Evolutionary conservation across 2,329 filamentous ascomycete species (phyloP).

Genomic region (Zymoseptoria tritici): DNA sequence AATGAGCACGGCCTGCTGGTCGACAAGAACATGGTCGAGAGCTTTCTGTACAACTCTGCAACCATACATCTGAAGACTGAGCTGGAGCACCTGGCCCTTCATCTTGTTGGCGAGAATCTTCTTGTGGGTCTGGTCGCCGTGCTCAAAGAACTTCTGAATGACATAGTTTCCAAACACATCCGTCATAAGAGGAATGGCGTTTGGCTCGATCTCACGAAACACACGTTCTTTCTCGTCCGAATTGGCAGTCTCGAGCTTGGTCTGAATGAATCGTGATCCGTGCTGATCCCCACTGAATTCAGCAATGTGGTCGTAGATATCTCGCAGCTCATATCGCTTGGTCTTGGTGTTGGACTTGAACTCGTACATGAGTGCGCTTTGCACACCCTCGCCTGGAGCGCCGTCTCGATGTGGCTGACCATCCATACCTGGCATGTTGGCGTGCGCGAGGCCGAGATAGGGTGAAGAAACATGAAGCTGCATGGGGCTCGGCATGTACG

Average conservation of each 20-base stretch:
- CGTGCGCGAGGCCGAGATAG: slow-evolving; percentile 29
- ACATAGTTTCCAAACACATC: slow-evolving; percentile 98
- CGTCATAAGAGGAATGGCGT: slow-evolving; percentile 82
- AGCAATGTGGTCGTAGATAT: slow-evolving; percentile 80
- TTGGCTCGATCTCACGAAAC: slow-evolving; percentile 77
- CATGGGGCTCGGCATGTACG: slow-evolving; percentile 30
- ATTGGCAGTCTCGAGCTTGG: slow-evolving; percentile 84
- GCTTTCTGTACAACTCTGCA: slow-evolving; percentile 97
- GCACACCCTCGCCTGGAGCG: slow-evolving; percentile 53
- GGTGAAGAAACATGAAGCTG: slow-evolving; percentile 30
- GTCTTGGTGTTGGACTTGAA: slow-evolving; percentile 69
- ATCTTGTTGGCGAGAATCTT: slow-evolving; percentile 77
- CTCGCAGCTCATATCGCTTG: slow-evolving; percentile 73
- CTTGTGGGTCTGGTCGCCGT: slow-evolving; percentile 91
- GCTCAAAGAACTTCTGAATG: slow-evolving; percentile 94
- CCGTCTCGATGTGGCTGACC: slow-evolving; percentile 45
- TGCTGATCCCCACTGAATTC: slow-evolving; percentile 96
- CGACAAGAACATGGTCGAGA: slow-evolving; percentile 80
- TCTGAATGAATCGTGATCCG: slow-evolving; percentile 90
- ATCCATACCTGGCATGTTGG: slow-evolving; percentile 29
- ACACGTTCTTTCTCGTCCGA: slow-evolving; percentile 92
- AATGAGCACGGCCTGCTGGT: slow-evolving; percentile 78
- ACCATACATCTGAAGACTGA: slow-evolving; percentile 85
- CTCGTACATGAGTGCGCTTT: slow-evolving; percentile 69
- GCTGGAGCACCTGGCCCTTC: slow-evolving; percentile 70